Base-by-base conservation (phyloP, 768 basidiomycete genomes). In the Lactarius quietus region DNA sequence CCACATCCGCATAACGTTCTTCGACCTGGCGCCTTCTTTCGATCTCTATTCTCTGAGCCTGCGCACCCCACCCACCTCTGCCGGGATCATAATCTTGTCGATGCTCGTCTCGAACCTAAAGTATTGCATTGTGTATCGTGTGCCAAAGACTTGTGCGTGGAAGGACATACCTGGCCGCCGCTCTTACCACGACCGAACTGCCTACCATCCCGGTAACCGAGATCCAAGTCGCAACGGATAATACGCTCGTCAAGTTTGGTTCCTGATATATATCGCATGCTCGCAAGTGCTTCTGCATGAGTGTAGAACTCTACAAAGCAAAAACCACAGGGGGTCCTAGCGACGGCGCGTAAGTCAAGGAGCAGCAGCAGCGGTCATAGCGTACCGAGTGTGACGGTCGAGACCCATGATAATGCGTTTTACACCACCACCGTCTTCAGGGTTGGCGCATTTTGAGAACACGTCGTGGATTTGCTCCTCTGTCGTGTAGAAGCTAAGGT, bases 221-320 rank as follows among this genome's bases (percentile, higher is more conserved):
- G 82, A 79, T 99, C 97, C 73, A 99, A 80, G 79, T 99, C 97
- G 73, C 95, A 98, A 55, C 97, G 90, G 68, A 99, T 96, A 71
- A 99, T 93, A 38, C 97, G 90, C 77, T 99, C 97, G 76, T 99
- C 97, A 26, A 99, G 86, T 79, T 98, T 98, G 39, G 95, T 95
- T n/a, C 96, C 97, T 58, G 92, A 94, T 71, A 98, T 86, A 75
- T 97, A 95, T 56, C 90, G 87, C 85, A 98, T 88, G 67, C 90
- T 88, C 48, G 94, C 92, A 45, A 97, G 81, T 20, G 97, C 96
- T 76, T 98, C 95, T 6, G 87, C 82, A 72, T 98, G 94, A 12
- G 93, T 93, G 74, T 98, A 98, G 74, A 92, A 99, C 74, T 94
- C 92, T 64, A 95, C 95, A 70, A 95, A 98, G 78, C 96, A 95